Percentiles rank a stretch among this genome's conserved stretches.
Conservation (phyloP, 2,329 filamentous ascomycete genomes). For the Ambrosiella beaveri region DNA sequence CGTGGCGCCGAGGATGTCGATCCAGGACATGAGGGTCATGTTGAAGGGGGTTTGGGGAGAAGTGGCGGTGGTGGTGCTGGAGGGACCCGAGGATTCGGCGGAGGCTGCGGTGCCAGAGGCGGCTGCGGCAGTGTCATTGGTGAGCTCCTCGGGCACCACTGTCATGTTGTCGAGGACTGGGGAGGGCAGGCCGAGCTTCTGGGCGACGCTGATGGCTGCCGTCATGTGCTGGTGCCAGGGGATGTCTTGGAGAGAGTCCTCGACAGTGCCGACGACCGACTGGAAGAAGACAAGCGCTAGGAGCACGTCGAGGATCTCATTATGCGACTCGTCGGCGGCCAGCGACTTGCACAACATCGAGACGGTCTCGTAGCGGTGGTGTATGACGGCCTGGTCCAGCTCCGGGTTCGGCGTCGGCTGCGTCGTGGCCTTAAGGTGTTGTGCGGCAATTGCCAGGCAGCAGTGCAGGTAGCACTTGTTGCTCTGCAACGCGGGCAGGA, state of each 20-base stretch:
- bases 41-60: conserved; percentile 60
- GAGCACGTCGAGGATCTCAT: conserved; percentile 79
- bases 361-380: conserved; percentile 78
- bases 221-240: conserved; percentile 97
- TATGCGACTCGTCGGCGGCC: conserved; percentile 62
- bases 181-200: conserved; percentile 58
- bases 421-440: conserved; percentile 72
- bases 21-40: conserved; percentile 89
- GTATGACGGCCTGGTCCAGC: conserved; percentile 79
- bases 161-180: conserved; percentile 17
- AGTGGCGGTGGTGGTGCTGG: not conserved
- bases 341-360: conserved; percentile 71
- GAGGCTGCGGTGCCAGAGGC: not conserved
- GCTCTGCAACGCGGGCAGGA: conserved; percentile 71
- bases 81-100: not conserved
- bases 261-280: conserved; percentile 70
- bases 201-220: conserved; percentile 68
- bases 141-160: not conserved
- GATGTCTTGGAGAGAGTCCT: conserved; percentile 76
- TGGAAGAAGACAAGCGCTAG: conserved; percentile 95
- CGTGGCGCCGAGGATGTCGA: conserved; percentile 87
- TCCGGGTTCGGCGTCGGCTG: conserved; percentile 39
- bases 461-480: conserved; percentile 94
- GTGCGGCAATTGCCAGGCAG: conserved; percentile 81
- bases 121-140: not conserved